Evolutionary conservation across 2,329 filamentous ascomycete genomes (phyloP).

Genomic region (Blastomyces percursus): DNA sequence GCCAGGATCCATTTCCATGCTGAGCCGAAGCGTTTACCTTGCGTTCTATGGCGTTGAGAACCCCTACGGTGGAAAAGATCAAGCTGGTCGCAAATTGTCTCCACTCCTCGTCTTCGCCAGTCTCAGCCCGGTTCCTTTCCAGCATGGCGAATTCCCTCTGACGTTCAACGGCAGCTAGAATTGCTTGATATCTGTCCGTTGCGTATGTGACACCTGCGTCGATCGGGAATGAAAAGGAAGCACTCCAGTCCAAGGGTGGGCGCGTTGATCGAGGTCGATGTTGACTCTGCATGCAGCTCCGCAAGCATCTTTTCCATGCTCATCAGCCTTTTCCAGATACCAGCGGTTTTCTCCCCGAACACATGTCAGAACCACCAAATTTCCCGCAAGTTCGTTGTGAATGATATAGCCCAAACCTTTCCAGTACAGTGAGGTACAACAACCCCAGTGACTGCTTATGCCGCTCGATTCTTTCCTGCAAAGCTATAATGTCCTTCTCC

Average conservation of each 20-base stretch:
- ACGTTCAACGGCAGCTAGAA: slow-evolving; percentile 9
- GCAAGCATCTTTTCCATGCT: background rate
- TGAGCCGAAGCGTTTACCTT: slow-evolving; percentile 10
- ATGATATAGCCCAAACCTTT: slow-evolving; percentile 8
- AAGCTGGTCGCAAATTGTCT: slow-evolving; percentile 11
- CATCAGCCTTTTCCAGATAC: background rate
- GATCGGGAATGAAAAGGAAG: background rate
- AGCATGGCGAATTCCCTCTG: slow-evolving; percentile 11
- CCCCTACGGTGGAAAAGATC: slow-evolving; percentile 9
- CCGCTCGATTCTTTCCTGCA: slow-evolving; percentile 11
- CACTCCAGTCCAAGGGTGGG: background rate
- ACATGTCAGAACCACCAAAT: background rate
- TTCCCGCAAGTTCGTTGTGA: background rate
- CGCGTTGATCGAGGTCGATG: background rate
- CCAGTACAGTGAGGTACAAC: slow-evolving; percentile 13
- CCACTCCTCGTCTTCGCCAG: slow-evolving; percentile 11
- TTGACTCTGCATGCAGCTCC: background rate
- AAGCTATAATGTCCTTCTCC: slow-evolving; percentile 8
- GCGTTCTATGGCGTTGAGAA: slow-evolving; percentile 11
- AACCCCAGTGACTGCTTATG: slow-evolving; percentile 12
- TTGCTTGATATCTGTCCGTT: slow-evolving; percentile 10
- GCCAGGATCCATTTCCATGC: slow-evolving; percentile 7
- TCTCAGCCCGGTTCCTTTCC: slow-evolving; percentile 6
- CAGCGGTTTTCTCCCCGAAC: background rate
- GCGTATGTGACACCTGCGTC: background rate